These are phyloP conservation scores for Vinca minor DNA, from an alignment of 257 asterid species.

Conservation along the genomic window DNA sequence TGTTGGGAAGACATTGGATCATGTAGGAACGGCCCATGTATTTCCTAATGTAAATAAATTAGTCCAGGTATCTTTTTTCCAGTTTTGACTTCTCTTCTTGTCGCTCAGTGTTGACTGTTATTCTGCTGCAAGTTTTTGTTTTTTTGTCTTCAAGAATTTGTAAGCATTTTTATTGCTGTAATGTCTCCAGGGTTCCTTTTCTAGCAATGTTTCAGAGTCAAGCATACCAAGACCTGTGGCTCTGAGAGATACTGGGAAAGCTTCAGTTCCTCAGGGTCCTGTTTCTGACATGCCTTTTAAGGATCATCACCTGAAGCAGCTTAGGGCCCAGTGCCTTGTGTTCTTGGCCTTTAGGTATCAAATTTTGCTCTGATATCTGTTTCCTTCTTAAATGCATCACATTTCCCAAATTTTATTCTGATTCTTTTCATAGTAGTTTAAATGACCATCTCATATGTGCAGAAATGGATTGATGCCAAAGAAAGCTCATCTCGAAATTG, in stretches of 20 bases:
- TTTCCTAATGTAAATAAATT: constrained; percentile 43
- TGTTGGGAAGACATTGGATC: constrained; percentile 51
- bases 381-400: constrained; percentile 1
- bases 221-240: constrained; percentile 40
- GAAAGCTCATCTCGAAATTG: constrained; percentile 95
- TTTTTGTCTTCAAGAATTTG: constrained; percentile 1
- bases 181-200: constrained; percentile 42
- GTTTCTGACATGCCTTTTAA: constrained; percentile 62
- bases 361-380: neutral
- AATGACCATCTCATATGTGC: constrained; percentile 22
- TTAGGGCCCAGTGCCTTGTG: constrained; percentile 98
- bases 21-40: constrained; percentile 46
- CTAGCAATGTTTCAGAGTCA: constrained; percentile 48
- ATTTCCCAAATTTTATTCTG: constrained; percentile 7
- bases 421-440: neutral
- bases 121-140: neutral
- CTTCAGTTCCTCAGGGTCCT: constrained; percentile 54
- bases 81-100: neutral
- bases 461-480: constrained; percentile 92
- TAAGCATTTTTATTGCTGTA: constrained; percentile 3
- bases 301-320: constrained; percentile 94
- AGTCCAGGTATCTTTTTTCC: constrained; percentile 26
- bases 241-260: constrained; percentile 79
- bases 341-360: constrained; percentile 88
- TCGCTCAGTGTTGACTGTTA: neutral